These are phyloP conservation scores for Fusarium illudens DNA, from an alignment of 2,329 filamentous ascomycete species.

Conservation along the genomic window DNA sequence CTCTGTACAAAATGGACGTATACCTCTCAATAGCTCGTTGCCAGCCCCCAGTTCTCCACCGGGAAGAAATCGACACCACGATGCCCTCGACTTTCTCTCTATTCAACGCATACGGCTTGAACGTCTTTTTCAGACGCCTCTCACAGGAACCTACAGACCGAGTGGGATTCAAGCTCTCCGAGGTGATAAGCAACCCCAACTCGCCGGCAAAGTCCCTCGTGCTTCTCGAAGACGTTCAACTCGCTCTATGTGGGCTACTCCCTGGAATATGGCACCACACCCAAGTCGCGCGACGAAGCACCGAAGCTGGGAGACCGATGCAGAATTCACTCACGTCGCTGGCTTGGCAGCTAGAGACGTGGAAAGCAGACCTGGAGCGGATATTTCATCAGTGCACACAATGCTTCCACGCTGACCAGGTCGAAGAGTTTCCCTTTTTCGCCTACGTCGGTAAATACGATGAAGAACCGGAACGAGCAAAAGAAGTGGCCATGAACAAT, in stretches of 20 bases:
- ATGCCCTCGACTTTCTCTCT: conserved; percentile 47
- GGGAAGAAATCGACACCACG: conserved; percentile 50
- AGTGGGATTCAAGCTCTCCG: conserved; percentile 42
- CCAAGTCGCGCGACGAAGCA: conserved; percentile 38
- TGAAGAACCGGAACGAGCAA: conserved; percentile 35
- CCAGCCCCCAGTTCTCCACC: conserved; percentile 44
- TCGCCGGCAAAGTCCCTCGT: conserved; percentile 39
- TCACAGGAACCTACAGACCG: conserved; percentile 46
- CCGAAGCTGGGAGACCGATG: conserved; percentile 9
- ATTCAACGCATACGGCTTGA: conserved; percentile 51
- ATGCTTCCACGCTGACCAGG: conserved; percentile 13
- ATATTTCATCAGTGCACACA: conserved; percentile 32
- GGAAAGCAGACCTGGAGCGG: conserved; percentile 39
- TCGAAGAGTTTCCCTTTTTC: conserved; percentile 28
- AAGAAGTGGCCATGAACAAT: conserved; percentile 37
- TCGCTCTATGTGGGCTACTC: conserved; percentile 44
- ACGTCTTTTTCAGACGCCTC: conserved; percentile 48
- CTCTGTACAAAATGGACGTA: conserved; percentile 51
- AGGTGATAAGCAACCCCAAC: conserved; percentile 42
- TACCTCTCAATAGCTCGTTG: conserved; percentile 47
- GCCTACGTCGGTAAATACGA: conserved; percentile 45
- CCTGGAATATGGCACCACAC: conserved; percentile 46
- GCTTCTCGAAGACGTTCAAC: conserved; percentile 48
- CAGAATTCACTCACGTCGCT: conserved; percentile 29
- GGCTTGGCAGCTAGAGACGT: conserved; percentile 40